These are phyloP conservation scores for Vaccinium vitisidaea DNA, from an alignment of 148 eudicot genomes.

Conservation along the genomic window DNA sequence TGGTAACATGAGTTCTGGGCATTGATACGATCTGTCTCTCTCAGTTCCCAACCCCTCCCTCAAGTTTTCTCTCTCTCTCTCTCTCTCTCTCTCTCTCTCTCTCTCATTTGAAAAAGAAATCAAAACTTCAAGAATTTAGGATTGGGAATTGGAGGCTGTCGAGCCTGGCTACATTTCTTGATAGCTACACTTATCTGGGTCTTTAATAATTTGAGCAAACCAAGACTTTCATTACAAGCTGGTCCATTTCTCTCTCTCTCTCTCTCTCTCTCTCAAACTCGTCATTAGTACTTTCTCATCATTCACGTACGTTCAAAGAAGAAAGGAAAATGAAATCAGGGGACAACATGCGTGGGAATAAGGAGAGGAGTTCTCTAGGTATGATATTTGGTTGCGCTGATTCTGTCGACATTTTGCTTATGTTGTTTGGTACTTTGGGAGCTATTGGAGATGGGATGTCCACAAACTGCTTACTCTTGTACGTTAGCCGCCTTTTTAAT, in stretches of 20 bases:
- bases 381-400: slow-evolving; percentile 65
- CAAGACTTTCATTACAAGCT: neutral
- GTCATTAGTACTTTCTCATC: neutral
- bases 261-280: neutral
- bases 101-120: too few relatives aligned
- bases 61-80: too few relatives aligned
- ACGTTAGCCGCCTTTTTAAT: slow-evolving; percentile 74
- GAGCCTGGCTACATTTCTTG: too few relatives aligned
- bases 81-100: too few relatives aligned
- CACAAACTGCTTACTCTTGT: slow-evolving; percentile 65
- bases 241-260: neutral
- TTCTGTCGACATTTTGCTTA: slow-evolving; percentile 55
- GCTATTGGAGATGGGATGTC: slow-evolving; percentile 98
- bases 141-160: too few relatives aligned
- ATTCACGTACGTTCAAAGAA: neutral
- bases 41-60: too few relatives aligned
- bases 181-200: neutral
- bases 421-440: slow-evolving; percentile 74
- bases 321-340: slow-evolving; percentile 9
- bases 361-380: slow-evolving; percentile 27
- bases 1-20: too few relatives aligned
- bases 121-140: too few relatives aligned
- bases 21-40: too few relatives aligned
- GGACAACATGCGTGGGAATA: slow-evolving; percentile 1
- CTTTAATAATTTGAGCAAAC: neutral